Conservation (phyloP, 148 eudicot species). For the Vaccinium myrtillus region DNA sequence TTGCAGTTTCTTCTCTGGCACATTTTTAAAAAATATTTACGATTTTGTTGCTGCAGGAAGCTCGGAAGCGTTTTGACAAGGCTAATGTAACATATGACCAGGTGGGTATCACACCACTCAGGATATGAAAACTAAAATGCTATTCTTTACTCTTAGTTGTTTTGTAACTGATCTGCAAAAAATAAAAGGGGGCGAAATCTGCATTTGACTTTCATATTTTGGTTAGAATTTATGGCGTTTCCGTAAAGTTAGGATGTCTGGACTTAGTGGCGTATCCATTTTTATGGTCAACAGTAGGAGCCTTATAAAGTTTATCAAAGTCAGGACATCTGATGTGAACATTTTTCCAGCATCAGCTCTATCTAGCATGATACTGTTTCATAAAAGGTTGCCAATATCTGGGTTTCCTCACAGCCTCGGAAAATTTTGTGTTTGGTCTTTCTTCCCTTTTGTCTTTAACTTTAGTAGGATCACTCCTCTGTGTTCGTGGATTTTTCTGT, state of each 20-base stretch:
- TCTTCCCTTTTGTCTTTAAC: neutral
- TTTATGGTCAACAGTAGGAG: neutral
- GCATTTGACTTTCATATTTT: neutral
- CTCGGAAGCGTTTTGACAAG: constrained; percentile 94
- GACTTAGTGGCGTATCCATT: neutral
- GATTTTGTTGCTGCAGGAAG: constrained; percentile 59
- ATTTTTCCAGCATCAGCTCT: neutral
- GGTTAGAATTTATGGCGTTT: constrained; percentile 3
- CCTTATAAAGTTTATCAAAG: neutral
- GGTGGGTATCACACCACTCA: constrained; percentile 32
- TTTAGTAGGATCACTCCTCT: neutral
- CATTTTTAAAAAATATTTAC: constrained; percentile 16
- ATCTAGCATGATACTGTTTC: neutral
- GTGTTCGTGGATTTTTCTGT: neutral
- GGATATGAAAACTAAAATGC: neutral
- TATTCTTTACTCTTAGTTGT: neutral
- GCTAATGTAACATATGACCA: constrained; percentile 72
- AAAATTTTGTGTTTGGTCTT: neutral
- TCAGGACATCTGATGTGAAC: neutral
- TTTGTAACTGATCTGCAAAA: neutral
- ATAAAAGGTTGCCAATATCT: neutral
- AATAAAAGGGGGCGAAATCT: neutral
- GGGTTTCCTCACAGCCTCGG: neutral
- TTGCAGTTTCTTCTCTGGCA: neutral
- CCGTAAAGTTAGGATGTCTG: neutral